Percentiles rank a stretch among this genome's conserved stretches.
Evolutionary conservation across 495 filamentous ascomycete species (phyloP).

Genomic region (Aspergillus campestris): DNA sequence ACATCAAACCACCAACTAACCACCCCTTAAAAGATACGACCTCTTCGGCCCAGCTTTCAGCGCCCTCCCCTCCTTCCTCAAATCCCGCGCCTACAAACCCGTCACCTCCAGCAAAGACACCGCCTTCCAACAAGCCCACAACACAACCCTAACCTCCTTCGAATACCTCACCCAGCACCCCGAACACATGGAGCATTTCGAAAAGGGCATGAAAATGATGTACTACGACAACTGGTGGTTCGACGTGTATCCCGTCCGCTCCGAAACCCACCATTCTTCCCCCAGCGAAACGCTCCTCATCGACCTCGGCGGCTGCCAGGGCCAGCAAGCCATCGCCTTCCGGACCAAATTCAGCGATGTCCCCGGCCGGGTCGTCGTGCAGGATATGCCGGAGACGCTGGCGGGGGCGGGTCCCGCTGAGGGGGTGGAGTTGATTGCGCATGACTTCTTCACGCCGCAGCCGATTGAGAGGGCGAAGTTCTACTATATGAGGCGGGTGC

Average conservation of each 20-base stretch:
- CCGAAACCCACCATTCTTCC: conserved; percentile 3
- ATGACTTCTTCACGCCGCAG: conserved; percentile 46
- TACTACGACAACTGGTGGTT: conserved; percentile 23
- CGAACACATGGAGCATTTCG: conserved; percentile 24
- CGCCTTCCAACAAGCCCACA: conserved; percentile 31
- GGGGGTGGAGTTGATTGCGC: conserved; percentile 35
- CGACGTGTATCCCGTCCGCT: conserved; percentile 16
- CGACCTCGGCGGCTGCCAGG: conserved; percentile 46
- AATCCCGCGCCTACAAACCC: conserved; percentile 29
- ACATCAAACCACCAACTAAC: neutral
- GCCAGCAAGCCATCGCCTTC: conserved; percentile 43
- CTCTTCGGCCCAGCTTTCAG: conserved; percentile 16
- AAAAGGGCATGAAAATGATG: conserved; percentile 29
- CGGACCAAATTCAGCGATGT: conserved; percentile 33
- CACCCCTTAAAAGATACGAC: conserved; percentile 23
- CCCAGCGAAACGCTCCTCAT: conserved; percentile 32
- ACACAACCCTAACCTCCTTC: conserved; percentile 33
- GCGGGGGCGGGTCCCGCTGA: conserved; percentile 23
- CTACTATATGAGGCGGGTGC: conserved; percentile 35
- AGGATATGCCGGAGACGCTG: conserved; percentile 43
- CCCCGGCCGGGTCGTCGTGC: conserved; percentile 39
- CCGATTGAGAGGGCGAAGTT: conserved; percentile 35
- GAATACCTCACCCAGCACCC: conserved; percentile 32
- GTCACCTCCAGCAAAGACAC: conserved; percentile 25
- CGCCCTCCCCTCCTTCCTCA: conserved; percentile 31